phyloP scores from a whole-genome alignment of 192 early-diverging fungal genomes.

The Pecoramyces ruminantium region DNA sequence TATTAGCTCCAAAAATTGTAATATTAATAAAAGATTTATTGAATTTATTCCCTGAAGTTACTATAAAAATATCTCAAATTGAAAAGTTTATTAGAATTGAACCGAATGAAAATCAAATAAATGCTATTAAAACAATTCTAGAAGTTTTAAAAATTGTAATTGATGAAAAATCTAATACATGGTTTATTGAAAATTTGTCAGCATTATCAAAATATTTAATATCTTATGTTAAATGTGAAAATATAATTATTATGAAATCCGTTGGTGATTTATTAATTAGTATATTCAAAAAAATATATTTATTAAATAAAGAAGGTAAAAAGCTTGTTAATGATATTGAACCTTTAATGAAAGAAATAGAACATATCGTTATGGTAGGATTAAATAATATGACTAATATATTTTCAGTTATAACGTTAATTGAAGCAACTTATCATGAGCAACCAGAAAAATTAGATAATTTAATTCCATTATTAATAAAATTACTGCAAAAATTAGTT shows the following conservation, averaged over 20 bases:
- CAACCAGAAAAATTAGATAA: slow-evolving; percentile 48
- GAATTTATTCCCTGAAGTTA: background rate
- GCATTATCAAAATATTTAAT: background rate
- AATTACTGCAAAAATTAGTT: slow-evolving; percentile 64
- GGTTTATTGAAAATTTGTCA: background rate
- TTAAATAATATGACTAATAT: slow-evolving; percentile 43
- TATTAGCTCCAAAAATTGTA: background rate
- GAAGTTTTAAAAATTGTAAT: background rate
- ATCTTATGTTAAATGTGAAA: slow-evolving; percentile 21
- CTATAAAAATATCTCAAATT: background rate
- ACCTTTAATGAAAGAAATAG: slow-evolving; percentile 37
- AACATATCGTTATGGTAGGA: slow-evolving; percentile 47
- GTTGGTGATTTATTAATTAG: slow-evolving; percentile 53
- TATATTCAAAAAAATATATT: slow-evolving; percentile 34
- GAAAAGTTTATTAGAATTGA: background rate
- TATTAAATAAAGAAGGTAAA: slow-evolving; percentile 19
- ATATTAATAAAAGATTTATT: background rate
- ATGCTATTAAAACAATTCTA: background rate
- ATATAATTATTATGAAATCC: slow-evolving; percentile 47
- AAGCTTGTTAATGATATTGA: slow-evolving; percentile 16
- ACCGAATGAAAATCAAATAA: background rate
- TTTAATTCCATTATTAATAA: slow-evolving; percentile 61
- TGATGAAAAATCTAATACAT: background rate
- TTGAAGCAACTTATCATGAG: slow-evolving; percentile 45
- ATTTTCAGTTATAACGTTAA: slow-evolving; percentile 44